Base-by-base conservation (phyloP, 495 filamentous ascomycete species). In the Trichoderma erinaceum region DNA sequence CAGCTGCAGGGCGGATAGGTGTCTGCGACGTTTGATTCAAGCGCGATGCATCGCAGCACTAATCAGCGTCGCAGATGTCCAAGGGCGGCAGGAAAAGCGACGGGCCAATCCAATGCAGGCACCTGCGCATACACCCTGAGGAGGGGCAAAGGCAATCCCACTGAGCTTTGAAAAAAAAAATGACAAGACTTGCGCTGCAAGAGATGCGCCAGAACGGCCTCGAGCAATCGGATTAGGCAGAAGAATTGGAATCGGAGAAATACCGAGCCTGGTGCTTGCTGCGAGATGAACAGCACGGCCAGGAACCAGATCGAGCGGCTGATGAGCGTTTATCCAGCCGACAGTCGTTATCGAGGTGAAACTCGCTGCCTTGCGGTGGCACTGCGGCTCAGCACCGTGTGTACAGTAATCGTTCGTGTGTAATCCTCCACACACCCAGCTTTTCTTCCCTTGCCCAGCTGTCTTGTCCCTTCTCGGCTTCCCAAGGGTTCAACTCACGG, bases 321-420 rank as follows among this genome's bases (percentile, higher is more conserved):
- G 29, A 16, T 61, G 56, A 23, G 56, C 25, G 56, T 21, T 52
- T 11, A 13, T 25, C 56, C 56, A 61, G n/a, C 16, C 56, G 11
- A 16, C 27, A 25, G 7, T 32, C 56, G 56, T 61, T 27, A 61
- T 61, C 56, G 56, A 61, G 23, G 3, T 13, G 23, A 61, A 61
- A 61, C 56, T 61, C 56, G 56, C 56, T 32, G 56, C 56, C 56
- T 61, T 61, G 56, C 27, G 56, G 56, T 61, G 56, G 56, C 56
- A 61, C 25, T 16, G 25, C 23, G 16, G n/a, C 16, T 11, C 23
- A 61, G 44, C 44, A 48, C 44, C n/a, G 44, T 48, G 44, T 15
- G 15, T 7, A 15, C 13, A 48, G 44, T 4, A 29, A 29, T 15
- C 44, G n/a, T n/a, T 29, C 29, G 29, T 29, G n/a, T 48, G 44